Evolutionary conservation across 2,329 filamentous ascomycete species (phyloP), one percentile per base, ranked within the genome.

Genomic region (Trichoderma lentiforme): DNA sequence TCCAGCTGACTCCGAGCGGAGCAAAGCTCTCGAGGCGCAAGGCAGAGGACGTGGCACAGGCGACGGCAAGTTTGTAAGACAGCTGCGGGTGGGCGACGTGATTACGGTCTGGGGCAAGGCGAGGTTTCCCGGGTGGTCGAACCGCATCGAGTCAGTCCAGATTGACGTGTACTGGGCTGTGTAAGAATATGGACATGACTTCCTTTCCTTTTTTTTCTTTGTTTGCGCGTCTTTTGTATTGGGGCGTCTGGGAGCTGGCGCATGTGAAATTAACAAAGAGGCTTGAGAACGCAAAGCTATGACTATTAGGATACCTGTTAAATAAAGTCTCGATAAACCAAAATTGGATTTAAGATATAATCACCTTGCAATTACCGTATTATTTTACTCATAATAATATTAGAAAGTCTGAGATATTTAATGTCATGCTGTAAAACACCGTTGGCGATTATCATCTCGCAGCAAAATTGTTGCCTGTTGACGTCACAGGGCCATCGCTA

Each of bases 51-150:
- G 76, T 24, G 83, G 76, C 4, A 88, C 87, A 0, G 85, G 81
- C 0, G 83, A 85, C 66, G 89, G 89, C 1, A 79, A 84, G 47
- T 90, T 89, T 77, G 85, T 91, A 39, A 84, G 86, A 18, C 82
- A 80, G 60, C 76, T 91, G 74, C 85, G 84, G 74, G 74, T 89
- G n/a, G 89, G 89, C 1, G 89, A 91, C 74, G 84, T 89, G 21
- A 80, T 91, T 12, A 90, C 88, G 0, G 76, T 91, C 2, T 91
- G 89, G 89, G 88, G 81, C 1, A 89, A 87, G 78, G 84, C 87
- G 2, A 84, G 89, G 72, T 91, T 88, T 70, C 78, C 77, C 0
- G 84, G 80, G 0, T 91, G 89, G 89, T 60, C 69, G 1, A 91
- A 91, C 73, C 67, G 79, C 14, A 78, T 90, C 11, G 78, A 86